Conservation (phyloP, 2,329 filamentous ascomycete species). For the Calonectria pauciramosa region DNA sequence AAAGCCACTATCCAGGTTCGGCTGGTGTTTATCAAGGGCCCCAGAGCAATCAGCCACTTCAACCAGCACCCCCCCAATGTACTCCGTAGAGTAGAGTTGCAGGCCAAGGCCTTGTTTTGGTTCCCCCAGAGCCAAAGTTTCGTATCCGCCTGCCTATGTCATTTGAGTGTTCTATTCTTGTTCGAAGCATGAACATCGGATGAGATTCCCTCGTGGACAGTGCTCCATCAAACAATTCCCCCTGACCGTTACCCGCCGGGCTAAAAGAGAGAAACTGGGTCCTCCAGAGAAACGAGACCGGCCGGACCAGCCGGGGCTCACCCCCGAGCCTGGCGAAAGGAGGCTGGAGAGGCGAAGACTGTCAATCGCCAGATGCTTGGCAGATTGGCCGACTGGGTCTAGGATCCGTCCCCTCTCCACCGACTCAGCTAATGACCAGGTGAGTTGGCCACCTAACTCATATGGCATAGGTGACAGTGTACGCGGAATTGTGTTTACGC, state of each 20-base stretch:
- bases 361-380: conserved; percentile 43
- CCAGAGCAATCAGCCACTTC: neutral
- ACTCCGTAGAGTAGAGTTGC: conserved; percentile 7
- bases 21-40: conserved; percentile 1
- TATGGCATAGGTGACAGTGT: conserved; percentile 8
- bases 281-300: conserved; percentile 18
- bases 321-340: conserved; percentile 34
- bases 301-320: conserved; percentile 29
- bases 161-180: conserved; percentile 4
- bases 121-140: conserved; percentile 1
- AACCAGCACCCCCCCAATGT: neutral
- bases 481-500: conserved; percentile 10
- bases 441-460: conserved; percentile 17
- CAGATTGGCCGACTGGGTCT: conserved; percentile 32
- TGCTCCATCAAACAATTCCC: conserved; percentile 18
- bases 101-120: neutral
- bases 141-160: conserved; percentile 2
- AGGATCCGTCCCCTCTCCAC: conserved; percentile 14
- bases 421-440: conserved; percentile 13
- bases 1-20: conserved; percentile 14
- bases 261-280: conserved; percentile 18
- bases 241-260: conserved; percentile 20
- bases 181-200: conserved; percentile 2
- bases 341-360: conserved; percentile 40
- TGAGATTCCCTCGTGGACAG: conserved; percentile 26